Conservation (phyloP, 257 asterid genomes). For the Striga asiatica region DNA sequence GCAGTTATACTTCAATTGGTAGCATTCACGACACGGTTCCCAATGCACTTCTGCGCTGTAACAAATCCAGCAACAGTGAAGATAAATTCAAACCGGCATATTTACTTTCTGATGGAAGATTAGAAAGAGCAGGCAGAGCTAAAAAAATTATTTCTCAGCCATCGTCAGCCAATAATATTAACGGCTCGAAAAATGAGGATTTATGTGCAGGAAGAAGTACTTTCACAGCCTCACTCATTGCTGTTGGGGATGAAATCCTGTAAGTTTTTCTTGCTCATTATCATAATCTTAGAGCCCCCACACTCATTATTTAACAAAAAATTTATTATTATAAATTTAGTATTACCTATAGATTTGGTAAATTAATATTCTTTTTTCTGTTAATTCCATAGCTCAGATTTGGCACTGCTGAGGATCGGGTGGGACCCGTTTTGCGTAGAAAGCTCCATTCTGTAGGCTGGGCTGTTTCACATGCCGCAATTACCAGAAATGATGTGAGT, state of each 20-base stretch:
- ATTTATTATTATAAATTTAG: no score
- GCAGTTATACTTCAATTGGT: constrained; percentile 93
- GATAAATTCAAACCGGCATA: constrained; percentile 73
- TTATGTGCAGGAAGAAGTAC: constrained; percentile 23
- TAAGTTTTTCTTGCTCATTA: constrained; percentile 31
- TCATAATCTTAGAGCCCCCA: neutral
- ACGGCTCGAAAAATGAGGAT: constrained; percentile 45
- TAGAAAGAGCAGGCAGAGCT: constrained; percentile 90
- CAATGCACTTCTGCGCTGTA: constrained; percentile 45
- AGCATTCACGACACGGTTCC: constrained; percentile 95
- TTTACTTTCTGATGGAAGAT: constrained; percentile 77
- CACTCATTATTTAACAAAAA: neutral
- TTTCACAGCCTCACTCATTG: constrained; percentile 59
- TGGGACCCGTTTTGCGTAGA: constrained; percentile 44
- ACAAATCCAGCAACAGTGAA: constrained; percentile 31
- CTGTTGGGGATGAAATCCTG: constrained; percentile 93
- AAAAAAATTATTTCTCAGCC: constrained; percentile 43
- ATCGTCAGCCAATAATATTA: constrained; percentile 28
- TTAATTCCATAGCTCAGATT: constrained; percentile 86
- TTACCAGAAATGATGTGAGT: constrained; percentile 63
- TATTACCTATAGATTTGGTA: neutral
- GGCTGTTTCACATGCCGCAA: no score
- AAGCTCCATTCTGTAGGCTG: no score
- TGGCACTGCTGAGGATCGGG: constrained; percentile 64
- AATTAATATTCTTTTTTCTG: constrained; percentile 10